Base-by-base conservation (phyloP, 495 filamentous ascomycete species). In the Symbiotaphrina buchneri region DNA sequence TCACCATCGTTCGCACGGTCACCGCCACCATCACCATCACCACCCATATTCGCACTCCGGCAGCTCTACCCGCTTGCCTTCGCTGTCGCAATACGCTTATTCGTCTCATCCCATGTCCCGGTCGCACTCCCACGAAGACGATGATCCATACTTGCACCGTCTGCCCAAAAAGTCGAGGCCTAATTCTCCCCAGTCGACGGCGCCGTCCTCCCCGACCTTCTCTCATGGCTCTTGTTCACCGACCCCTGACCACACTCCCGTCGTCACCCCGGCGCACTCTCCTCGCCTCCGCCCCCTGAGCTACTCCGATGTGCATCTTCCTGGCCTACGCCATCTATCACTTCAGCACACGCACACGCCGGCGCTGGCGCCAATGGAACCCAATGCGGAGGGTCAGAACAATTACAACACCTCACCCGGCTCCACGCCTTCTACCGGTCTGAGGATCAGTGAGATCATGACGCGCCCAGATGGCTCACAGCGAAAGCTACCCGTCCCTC, bases 141-240 rank as follows among this genome's bases (percentile, higher is more conserved):
- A 85, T 24, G 61, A 73, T 39, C 64, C 67, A 16, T 81, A 77
- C 38, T 58, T 50, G n/a, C 67, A 74, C 24, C 68, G 79, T 22
- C 67, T 72, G 34, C 68, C 71, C 19, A 93, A 93, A 59, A 69
- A 77, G 27, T 93, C 84, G 33, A 60, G 87, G 34, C 87, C 87
- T 22, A 82, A 79, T 48, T 92, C 90, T 3, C 90, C 87, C 10
- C 74, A 81, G 49, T 93, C 82, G 24, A 95, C 87, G 3, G 85
- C 84, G 14, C 87, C 87, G 18, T 90, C 85, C 18, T 95, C 87
- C 1, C 87, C 87, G n/a, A 93, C 81, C 20, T 95, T 93, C 55
- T 93, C 87, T 4, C 79, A 93, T 52, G 85, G 90, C 56, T 93
- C 84, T 6, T 68, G 81, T 16, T 95, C 90, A 1, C 90, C 87